Evolutionary conservation across 2,329 filamentous ascomycete species (phyloP), one percentile per base, ranked within the genome.

Genomic region (Dactylonectria estremocensis): DNA sequence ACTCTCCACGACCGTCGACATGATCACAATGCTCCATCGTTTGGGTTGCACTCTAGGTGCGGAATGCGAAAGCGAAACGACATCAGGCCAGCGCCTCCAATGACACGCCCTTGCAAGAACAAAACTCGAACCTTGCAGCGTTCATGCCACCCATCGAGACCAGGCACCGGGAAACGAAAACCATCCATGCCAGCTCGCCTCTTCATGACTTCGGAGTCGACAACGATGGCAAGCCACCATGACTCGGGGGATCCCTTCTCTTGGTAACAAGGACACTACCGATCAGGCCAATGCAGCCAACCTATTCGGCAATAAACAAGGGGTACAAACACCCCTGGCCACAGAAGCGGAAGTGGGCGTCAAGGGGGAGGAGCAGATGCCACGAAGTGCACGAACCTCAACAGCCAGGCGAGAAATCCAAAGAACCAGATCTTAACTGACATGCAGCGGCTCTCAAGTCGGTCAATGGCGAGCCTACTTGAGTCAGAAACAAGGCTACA

Each of bases 21-120:
- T 53, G 5, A 5, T 35, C 28, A 13, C 28, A 20, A 33, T 53
- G 50, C 43, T 20, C 43, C 49, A 20, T 60, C 57, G 56, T 40
- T 33, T 13, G n/a, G 28, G 48, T 65, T 65, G 52, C 63, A 60
- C 61, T 57, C 35, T n/a, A 40, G 31, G n/a, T 52, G 46, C 22
- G 35, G n/a, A 46, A 37, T 33, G n/a, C 35, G 14, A 48, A 40
- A 8, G 35, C n/a, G 24, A 14, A n/a, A 33, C 46, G 18, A 31
- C 31, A 28, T 52, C 46, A 45, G 31, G 28, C 40, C 11, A 18
- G 5, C 33, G 18, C 49, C 18, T 40, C 56, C 62, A 18, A n/a
- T 52, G 49, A 18, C 13, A 16, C 50, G 22, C 45, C 53, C 53
- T 43, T 57, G 45, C 31, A 33, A 11, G 20, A 53, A 22, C 35